A percentile compares a stretch with the other conserved stretches of the same genome.
phyloP scores from a whole-genome alignment of 2,329 filamentous ascomycete species.

The Colletotrichum spinosum region DNA sequence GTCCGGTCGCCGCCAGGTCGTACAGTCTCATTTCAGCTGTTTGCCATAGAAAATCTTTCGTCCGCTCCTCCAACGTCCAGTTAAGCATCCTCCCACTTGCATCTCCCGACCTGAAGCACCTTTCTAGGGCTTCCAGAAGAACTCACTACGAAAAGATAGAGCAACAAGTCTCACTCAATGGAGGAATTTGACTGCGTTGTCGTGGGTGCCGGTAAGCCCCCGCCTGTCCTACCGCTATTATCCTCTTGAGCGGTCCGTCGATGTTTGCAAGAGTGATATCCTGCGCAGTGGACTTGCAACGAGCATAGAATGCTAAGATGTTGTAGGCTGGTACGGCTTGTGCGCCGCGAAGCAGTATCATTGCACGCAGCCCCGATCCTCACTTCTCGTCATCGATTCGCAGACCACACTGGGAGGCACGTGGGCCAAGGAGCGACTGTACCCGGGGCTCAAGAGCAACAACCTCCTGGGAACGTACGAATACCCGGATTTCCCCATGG shows the following conservation, averaged over 20 bases:
- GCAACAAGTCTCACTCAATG: slow-evolving; percentile 38
- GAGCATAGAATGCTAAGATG: slow-evolving; percentile 7
- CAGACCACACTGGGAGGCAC: slow-evolving; percentile 72
- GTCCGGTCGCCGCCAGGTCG: no score
- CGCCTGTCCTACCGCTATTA: no score
- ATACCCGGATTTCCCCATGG: slow-evolving; percentile 80
- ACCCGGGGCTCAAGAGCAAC: slow-evolving; percentile 78
- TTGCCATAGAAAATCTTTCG: no score
- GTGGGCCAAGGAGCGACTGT: slow-evolving; percentile 75
- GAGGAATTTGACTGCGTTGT: slow-evolving; percentile 60
- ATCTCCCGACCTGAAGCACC: no score
- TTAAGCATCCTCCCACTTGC: no score
- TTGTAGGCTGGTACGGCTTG: slow-evolving; percentile 65
- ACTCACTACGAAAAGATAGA: slow-evolving; percentile 30
- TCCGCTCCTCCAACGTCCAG: no score
- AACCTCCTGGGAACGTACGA: slow-evolving; percentile 80
- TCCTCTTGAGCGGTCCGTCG: no score
- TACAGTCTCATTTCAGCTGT: no score
- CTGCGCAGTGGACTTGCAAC: not conserved
- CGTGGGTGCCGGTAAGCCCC: slow-evolving; percentile 62
- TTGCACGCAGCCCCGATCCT: slow-evolving; percentile 65
- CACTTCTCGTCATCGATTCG: slow-evolving; percentile 70
- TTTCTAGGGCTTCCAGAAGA: no score
- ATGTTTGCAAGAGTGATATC: not conserved
- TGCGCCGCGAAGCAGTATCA: slow-evolving; percentile 71